Evolutionary conservation across 1,139 yeast genomes (phyloP).

Genomic region (Yamadazyma atlantica): DNA sequence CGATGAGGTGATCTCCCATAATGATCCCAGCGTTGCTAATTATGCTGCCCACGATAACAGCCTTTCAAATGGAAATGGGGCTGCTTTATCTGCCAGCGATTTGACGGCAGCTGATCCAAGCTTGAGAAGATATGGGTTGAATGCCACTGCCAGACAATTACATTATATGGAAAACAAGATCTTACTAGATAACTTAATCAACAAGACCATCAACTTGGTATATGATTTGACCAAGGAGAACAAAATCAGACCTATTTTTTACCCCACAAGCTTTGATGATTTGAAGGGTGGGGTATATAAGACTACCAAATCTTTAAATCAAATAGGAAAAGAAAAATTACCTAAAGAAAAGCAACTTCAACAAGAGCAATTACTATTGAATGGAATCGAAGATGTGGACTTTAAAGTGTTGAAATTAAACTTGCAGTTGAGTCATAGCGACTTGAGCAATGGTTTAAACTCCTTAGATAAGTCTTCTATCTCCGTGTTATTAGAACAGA

Average conservation of each 20-base stretch:
- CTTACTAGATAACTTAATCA: slow-evolving; percentile 62
- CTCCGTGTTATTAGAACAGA: slow-evolving; percentile 64
- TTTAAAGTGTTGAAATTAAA: slow-evolving; percentile 65
- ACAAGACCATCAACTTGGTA: slow-evolving; percentile 54
- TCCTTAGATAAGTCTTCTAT: slow-evolving; percentile 65
- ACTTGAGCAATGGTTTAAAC: slow-evolving; percentile 43
- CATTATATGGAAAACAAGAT: slow-evolving; percentile 69
- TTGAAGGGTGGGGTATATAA: slow-evolving; percentile 30
- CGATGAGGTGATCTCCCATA: not conserved
- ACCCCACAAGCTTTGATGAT: slow-evolving; percentile 56
- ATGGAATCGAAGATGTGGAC: slow-evolving; percentile 22
- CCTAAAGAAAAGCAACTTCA: not conserved
- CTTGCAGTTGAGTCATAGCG: slow-evolving; percentile 53
- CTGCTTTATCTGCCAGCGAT: not conserved
- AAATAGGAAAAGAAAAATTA: slow-evolving; percentile 24
- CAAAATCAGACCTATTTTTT: slow-evolving; percentile 60
- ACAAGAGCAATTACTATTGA: not conserved
- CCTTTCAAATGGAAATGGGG: not conserved
- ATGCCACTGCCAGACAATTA: slow-evolving; percentile 60
- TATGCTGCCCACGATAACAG: not conserved
- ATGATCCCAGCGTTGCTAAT: not conserved
- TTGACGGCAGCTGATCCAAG: not conserved
- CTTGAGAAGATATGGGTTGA: slow-evolving; percentile 19
- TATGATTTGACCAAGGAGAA: slow-evolving; percentile 58
- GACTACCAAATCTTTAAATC: slow-evolving; percentile 30